Evolutionary conservation across 768 basidiomycete species (phyloP), one percentile per base, ranked within the genome.

Genomic region (Tubosaeta sp.): DNA sequence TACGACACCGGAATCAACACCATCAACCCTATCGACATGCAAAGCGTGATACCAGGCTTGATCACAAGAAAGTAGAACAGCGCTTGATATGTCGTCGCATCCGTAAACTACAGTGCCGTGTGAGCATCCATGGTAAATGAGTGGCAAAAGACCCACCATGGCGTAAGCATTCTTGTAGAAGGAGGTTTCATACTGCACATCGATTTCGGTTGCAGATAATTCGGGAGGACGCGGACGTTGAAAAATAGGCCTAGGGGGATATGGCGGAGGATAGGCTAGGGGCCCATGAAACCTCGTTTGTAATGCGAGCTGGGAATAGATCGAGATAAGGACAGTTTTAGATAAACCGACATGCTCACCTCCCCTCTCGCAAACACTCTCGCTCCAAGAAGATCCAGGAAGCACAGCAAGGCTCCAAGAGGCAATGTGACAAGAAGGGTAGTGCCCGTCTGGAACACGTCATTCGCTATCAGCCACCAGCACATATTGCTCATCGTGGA

Each of bases 51-150:
- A 29, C 81, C 76, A 3, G 90, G 88, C 65, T 92, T 92, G 73
- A 92, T 83, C 46, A 91, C 86, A 54, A 92, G 78, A 71, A 92
- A 92, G 66, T 92, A 91, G 74, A 92, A 91, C 4, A 92, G 76
- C 0, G 90, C 85, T 71, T 88, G 87, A 67, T 89, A 91, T 16
- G 89, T 87, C 5, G 85, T 88, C 35, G 85, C 72, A 61, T 91
- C 89, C 38, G 85, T 84, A 69, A 91, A 91, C 88, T 90, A 58
- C 17, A 25, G 7, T 27, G 26, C 10, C 17, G 22, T 46, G 39
- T 63, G 37, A 61, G 55, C n/a, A 46, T 27, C 33, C 33, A 33
- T 22, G 5, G 17, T n/a, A 46, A 33, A 45, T 44, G 12, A 17
- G 43, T 17, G 54, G 35, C 17, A 42, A 45, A 2, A 44, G 29